These are phyloP conservation scores for Iberis pinnata DNA, from an alignment of 345 rosid genomes.

Conservation along the genomic window DNA sequence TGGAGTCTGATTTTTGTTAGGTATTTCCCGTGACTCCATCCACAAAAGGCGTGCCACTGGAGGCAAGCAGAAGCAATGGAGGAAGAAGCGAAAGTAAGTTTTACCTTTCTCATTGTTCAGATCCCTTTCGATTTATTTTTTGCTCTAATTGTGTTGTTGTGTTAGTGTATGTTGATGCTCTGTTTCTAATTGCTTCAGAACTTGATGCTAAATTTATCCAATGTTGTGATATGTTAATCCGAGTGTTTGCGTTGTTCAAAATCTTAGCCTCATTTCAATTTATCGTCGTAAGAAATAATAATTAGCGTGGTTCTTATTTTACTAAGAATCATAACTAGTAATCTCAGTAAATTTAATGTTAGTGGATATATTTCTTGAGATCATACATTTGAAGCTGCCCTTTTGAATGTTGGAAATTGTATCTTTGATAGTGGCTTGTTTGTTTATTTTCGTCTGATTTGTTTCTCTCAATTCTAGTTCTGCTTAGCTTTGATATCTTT, in stretches of 20 bases:
- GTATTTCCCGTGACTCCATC: conserved; percentile 64
- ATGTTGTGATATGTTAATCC: neutral
- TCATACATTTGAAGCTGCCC: neutral
- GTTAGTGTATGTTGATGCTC: neutral
- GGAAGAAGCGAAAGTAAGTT: conserved; percentile 61
- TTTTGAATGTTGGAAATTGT: too few species aligned
- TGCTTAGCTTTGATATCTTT: neutral
- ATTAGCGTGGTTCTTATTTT: neutral
- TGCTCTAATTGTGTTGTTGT: neutral
- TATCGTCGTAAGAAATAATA: too few species aligned
- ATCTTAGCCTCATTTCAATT: neutral
- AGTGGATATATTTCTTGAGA: neutral
- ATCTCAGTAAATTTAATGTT: neutral
- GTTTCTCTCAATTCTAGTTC: neutral
- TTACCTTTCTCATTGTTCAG: neutral
- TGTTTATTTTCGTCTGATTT: too few species aligned
- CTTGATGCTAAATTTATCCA: too few species aligned
- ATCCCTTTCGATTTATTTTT: neutral
- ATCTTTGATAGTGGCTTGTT: neutral
- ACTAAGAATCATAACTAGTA: neutral
- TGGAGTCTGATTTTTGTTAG: conserved; percentile 23
- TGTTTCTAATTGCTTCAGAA: too few species aligned
- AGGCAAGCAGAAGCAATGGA: conserved; percentile 64
- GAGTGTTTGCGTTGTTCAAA: neutral
- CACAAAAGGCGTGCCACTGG: conserved; percentile 81